These are phyloP conservation scores for Ceratocystis cubensis DNA, from an alignment of 2,329 filamentous ascomycete genomes.

Conservation along the genomic window DNA sequence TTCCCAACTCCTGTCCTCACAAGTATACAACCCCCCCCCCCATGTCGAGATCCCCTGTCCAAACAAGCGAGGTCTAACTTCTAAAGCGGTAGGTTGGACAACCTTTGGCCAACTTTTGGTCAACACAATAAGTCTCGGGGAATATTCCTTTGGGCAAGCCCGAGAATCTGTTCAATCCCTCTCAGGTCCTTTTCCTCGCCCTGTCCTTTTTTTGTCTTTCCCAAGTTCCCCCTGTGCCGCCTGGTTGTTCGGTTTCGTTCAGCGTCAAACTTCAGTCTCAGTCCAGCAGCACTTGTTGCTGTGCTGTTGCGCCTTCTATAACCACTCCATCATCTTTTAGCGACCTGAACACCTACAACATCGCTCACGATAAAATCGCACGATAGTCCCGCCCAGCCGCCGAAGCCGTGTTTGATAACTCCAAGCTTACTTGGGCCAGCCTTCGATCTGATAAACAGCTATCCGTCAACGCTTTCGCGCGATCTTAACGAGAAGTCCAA, in stretches of 20 bases:
- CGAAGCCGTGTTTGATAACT: not conserved
- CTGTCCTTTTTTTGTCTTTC: constrained; percentile 9
- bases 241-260: constrained; percentile 1
- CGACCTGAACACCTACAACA: not conserved
- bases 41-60: constrained; percentile 13
- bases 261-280: constrained; percentile 12
- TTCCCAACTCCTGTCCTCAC: constrained; percentile 10
- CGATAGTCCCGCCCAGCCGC: not conserved
- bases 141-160: constrained; percentile 15
- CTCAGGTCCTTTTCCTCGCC: constrained; percentile 6
- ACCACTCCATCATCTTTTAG: not conserved
- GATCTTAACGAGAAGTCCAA: not conserved
- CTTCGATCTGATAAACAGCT: not conserved
- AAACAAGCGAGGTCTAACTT: constrained; percentile 19
- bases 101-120: not conserved
- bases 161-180: constrained; percentile 11
- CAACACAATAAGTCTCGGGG: constrained; percentile 11
- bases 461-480: not conserved
- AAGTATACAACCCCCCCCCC: not conserved
- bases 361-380: constrained; percentile 5
- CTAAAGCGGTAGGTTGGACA: constrained; percentile 18
- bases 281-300: constrained; percentile 10
- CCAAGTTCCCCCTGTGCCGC: constrained; percentile 7
- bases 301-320: not conserved
- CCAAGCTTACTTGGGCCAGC: not conserved